Evolutionary conservation across 1,139 yeast species (phyloP), one percentile per base, ranked within the genome.

Genomic region (Kodamaea sp.): DNA sequence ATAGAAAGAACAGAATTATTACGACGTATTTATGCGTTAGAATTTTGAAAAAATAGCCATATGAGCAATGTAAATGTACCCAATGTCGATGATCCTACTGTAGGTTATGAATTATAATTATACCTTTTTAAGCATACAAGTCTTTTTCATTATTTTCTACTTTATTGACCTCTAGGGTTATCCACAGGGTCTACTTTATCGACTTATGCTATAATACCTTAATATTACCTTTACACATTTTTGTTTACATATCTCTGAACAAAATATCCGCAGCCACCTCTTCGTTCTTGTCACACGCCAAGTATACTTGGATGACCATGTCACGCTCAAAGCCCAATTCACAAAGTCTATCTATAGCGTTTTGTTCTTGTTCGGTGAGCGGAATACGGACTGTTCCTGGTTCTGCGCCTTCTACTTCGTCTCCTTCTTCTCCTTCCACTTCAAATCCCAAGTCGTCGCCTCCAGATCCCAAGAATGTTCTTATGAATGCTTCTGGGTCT

Each of bases 241-340:
- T 6, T 13, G 24, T 10, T 44, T 57, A 67, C 63, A 62, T 61
- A 59, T 69, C 75, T 55, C 80, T 75, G 57, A 84, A 86, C 52
- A 92, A 72, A 55, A 88, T 79, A 64, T 92, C 94, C 25, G 97
- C 98, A 28, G 98, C 89, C 51, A 88, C 77, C 68, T 92, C 97
- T 66, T 92, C 98, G 63, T 92, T 89, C 69, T 90, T 92, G 56
- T 94, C 98, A 62, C 98, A 92, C 29, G 97, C 98, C 75, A 94
- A 83, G 66, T 88, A 94, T 23, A 95, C 96, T 66, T 90, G 97
- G 42, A 90, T 79, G 32, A 86, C 98, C 43, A 85, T 68, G 51
- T 82, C 76, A 49, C 96, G 78, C 47, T 87, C 96, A 55, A 92
- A 92, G 0, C 99, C 99, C 47, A 92, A 74, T 57, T 85, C 97